Percentiles rank a stretch among this genome's conserved stretches.
These are phyloP conservation scores for Populus ilicifolia DNA, from an alignment of 345 rosid genomes.

Conservation along the genomic window DNA sequence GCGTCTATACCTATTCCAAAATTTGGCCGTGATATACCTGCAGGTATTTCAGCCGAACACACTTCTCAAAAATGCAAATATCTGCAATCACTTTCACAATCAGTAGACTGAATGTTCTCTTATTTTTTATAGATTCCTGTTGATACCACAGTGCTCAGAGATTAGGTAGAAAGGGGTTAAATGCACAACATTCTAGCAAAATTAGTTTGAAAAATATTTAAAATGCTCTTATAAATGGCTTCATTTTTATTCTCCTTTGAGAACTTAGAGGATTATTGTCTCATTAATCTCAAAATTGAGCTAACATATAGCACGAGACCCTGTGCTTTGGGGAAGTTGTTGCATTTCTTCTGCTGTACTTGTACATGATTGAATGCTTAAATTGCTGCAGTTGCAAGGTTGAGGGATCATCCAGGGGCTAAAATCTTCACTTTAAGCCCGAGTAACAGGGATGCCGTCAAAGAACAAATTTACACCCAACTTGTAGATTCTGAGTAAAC, in stretches of 20 bases:
- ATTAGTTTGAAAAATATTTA: background rate
- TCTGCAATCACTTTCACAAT: background rate
- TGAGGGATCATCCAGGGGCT: slow-evolving; percentile 61
- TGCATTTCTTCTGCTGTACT: background rate
- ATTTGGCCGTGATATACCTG: slow-evolving; percentile 55
- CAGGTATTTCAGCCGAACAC: slow-evolving; percentile 33
- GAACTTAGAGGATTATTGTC: background rate
- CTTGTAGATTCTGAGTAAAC: slow-evolving; percentile 33
- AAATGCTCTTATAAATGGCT: background rate
- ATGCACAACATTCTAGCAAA: no score
- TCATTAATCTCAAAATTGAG: background rate
- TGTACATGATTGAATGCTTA: background rate
- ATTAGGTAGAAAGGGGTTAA: no score
- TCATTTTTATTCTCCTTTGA: background rate
- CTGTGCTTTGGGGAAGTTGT: background rate
- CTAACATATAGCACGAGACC: background rate
- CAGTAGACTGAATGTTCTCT: background rate
- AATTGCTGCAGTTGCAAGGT: slow-evolving; percentile 48
- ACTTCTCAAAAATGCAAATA: background rate
- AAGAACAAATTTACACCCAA: slow-evolving; percentile 39
- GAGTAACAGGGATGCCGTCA: slow-evolving; percentile 47
- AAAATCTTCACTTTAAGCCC: slow-evolving; percentile 40
- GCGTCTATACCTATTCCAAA: slow-evolving; percentile 63
- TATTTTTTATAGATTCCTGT: background rate
- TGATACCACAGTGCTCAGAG: background rate